These are phyloP conservation scores for Phlebopus sp. DNA, from an alignment of 1,284 basidiomycete genomes.

Conservation along the genomic window DNA sequence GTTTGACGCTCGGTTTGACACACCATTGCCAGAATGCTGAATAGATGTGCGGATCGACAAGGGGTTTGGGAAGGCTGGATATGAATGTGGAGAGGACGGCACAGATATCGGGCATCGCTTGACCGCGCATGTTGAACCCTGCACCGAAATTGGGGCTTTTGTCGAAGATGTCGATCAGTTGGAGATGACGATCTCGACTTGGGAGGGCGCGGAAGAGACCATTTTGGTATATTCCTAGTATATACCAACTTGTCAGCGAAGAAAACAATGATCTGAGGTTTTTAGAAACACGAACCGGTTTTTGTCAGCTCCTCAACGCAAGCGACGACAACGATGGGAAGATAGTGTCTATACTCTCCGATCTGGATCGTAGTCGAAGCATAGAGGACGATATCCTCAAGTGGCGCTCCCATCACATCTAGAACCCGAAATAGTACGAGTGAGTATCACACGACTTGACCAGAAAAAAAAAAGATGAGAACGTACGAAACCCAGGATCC, in stretches of 20 bases:
- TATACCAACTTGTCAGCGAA: not conserved
- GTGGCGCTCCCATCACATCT: constrained; percentile 50
- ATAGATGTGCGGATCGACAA: constrained; percentile 44
- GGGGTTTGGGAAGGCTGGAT: constrained; percentile 50
- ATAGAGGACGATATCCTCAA: constrained; percentile 44
- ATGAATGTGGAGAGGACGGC: constrained; percentile 59
- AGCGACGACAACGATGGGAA: constrained; percentile 54
- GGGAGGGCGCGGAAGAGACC: constrained; percentile 45
- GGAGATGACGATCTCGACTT: constrained; percentile 36
- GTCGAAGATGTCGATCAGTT: constrained; percentile 36
- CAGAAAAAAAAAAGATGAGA: not conserved
- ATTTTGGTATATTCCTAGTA: constrained; percentile 42
- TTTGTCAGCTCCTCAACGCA: constrained; percentile 61
- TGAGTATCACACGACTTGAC: not conserved
- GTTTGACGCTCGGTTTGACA: constrained; percentile 40
- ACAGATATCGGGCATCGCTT: constrained; percentile 56
- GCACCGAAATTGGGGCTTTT: constrained; percentile 32
- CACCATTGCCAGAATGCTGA: constrained; percentile 52
- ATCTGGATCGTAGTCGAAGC: constrained; percentile 46
- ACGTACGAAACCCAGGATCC: constrained; percentile 29
- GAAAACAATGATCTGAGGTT: not conserved
- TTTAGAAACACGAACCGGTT: constrained; percentile 41
- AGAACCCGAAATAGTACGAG: not conserved
- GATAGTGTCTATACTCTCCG: constrained; percentile 49
- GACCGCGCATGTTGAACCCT: constrained; percentile 42